These are phyloP conservation scores for Dictyostelium citrinum DNA, from an alignment of 78 protist species.

Conservation along the genomic window DNA sequence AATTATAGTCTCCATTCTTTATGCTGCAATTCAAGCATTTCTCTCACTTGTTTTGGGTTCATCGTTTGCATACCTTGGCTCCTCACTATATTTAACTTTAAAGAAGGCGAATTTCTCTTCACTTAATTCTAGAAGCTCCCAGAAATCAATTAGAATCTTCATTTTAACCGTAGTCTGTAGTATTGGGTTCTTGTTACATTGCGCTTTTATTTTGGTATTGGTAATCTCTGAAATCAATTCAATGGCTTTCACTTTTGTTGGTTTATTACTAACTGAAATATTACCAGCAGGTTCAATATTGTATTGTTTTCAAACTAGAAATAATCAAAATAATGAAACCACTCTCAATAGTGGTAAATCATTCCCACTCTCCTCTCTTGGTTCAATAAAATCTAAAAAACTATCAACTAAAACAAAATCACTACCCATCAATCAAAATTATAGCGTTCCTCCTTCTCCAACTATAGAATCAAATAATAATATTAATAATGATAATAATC, in stretches of 20 bases:
- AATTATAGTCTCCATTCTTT: not conserved
- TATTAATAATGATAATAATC: not conserved
- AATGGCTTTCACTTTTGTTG: not conserved
- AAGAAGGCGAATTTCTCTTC: not conserved
- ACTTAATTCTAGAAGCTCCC: not conserved
- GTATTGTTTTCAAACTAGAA: not conserved
- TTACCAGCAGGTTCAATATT: not conserved
- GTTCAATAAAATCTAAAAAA: not conserved
- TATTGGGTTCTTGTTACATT: not conserved
- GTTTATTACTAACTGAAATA: not conserved
- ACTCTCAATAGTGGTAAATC: not conserved
- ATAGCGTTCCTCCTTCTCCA: not conserved
- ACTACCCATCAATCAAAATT: not conserved
- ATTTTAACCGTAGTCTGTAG: not conserved
- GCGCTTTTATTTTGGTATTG: not conserved
- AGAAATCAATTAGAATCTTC: not conserved
- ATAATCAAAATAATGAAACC: not conserved
- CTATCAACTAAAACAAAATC: not conserved
- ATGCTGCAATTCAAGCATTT: conserved; percentile 7
- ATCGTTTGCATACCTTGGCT: not conserved
- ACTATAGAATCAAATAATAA: not conserved
- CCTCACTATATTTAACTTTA: not conserved
- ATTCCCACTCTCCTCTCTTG: not conserved
- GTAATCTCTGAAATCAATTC: not conserved
- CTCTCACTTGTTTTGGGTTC: not conserved